Evolutionary conservation across 108 stramenopile species (phyloP), one percentile per base, ranked within the genome.

Genomic region (Fistulifera pelliculosa): DNA sequence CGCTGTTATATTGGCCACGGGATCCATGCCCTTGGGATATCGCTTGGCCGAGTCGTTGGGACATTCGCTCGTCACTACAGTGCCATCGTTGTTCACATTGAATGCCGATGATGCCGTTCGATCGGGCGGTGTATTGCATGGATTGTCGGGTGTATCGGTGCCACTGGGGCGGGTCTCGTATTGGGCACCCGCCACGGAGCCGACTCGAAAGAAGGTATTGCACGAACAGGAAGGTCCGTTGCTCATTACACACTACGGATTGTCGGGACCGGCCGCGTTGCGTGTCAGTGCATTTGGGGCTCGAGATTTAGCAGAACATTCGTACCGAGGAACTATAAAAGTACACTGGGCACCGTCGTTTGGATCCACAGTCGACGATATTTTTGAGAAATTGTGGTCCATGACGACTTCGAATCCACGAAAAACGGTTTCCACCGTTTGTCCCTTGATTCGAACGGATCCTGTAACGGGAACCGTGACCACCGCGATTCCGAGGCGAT

Each of bases 11-110:
- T 70, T 94, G 44, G 94, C 96, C n/a, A 97, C 96, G 0, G 96
- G 96, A 41, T 92, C 90, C 5, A 59, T 82, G 23, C 88, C 88
- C 15, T 48, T 42, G 19, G 96, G 96, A 12, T 78, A 97, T 69
- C 73, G 68, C n/a, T 62, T 95, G 57, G 93, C 89, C 16, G 56
- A 73, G 41, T 49, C 64, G 8, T 53, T 97, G n/a, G 90, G 92
- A 16, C 92, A 93, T 64, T 62, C 56, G 6, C 56, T 95, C 27
- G 73, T 85, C 14, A 49, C 54, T 24, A 84, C 94, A 7, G 86
- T 93, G 13, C 94, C 96, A 22, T 95, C 94, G 0, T 52, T 97
- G 14, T 97, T 97, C 54, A 95, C 96, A 8, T 65, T 97, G 42
- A 92, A 84, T 66, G 49, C 77, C 38, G 79, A 86, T 49, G 56